Evolutionary conservation across 108 stramenopile genomes (phyloP), one percentile per base, ranked within the genome.

Genomic region (Fistulifera solaris): DNA sequence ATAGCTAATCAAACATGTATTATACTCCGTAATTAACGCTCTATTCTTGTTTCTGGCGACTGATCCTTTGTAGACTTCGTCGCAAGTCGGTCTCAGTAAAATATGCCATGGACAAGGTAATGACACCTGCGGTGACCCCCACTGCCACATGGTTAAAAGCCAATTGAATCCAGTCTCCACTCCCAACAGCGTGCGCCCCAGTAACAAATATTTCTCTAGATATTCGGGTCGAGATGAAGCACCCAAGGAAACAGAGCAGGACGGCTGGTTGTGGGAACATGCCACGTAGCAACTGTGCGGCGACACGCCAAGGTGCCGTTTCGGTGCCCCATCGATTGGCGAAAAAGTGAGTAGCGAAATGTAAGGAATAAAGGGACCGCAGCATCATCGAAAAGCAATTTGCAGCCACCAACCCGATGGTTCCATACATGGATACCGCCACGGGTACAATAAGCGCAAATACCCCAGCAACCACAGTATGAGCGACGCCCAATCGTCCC

Each of bases 361-460:
- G 28, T 21, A 92, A 11, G 19, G 90, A 85, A 64, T 81, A 87
- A 15, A 59, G 22, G 0, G 78, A 74, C 40, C 90, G 73, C 43
- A 83, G 48, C 14, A 55, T 56, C 90, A 92, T 92, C 38, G 77
- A 71, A 17, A 83, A 42, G 56, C 83, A 80, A 54, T 92, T 92
- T 12, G 84, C 81, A 12, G 64, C 70, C 10, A 92, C 80, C 25
- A 92, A 51, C 24, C 90, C 90, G 0, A 84, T 61, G 14, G 82
- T 77, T 10, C 82, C 90, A 25, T 66, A 55, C 13, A 31, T 53
- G 8, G 38, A 13, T 22, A 88, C 85, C 49, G 83, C 68, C 14
- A 57, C 31, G 19, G 75, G 77, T 22, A 84, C 82, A 35, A 70
- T 49, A n/a, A 71, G 38, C 17, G 81, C 81, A 77, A 87, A 92